Base-by-base conservation (phyloP, 805 yeast species). In the Pichia kluyveri region DNA sequence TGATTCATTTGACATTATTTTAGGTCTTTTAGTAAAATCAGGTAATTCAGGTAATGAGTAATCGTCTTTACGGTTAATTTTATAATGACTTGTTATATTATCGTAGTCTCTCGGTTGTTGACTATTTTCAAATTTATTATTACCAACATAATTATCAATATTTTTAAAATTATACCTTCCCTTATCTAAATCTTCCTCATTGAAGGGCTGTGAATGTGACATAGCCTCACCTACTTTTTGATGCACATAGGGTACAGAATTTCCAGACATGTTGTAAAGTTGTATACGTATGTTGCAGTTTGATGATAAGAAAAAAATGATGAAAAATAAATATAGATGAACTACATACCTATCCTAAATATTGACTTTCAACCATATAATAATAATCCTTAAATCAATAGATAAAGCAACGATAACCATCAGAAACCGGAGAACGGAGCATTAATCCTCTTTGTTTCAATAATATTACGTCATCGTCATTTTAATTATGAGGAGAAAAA, bases 1-100 rank as follows among this genome's bases (percentile, higher is more conserved):
- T 3, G 40, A 34, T 11, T 18, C 18, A 4, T 36, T 31, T 12
- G 44, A 38, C 28, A 48, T 5, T 5, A 41, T 18, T 30, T 49
- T 49, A 8, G 48, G 49, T 6, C 49, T 41, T 37, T 44, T 42
- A 12, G 49, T 45, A 9, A 49, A 49, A 43, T 49, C 51, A 1
- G 51, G 51, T n/a, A 48, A 30, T 28, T 39, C 41, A 1, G 51
- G 51, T 27, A 44, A 26, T 12, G 44, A 18, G 7, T 37, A 34
- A 34, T 15, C 17, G 17, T 34, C 37, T 15, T 8, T 34, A 34
- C 8, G 4, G 19, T 19, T 34, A 8, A 34, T 34, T 5, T 8
- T 34, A 15, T 34, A 34, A 34, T 34, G 37, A 15, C 37, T 34
- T 10, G 18, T 34, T 12, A 34, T 34, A 34, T 34, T 15, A 14